phyloP scores from a whole-genome alignment of 129 eudicot species.

The Dittrichia graveolens region DNA sequence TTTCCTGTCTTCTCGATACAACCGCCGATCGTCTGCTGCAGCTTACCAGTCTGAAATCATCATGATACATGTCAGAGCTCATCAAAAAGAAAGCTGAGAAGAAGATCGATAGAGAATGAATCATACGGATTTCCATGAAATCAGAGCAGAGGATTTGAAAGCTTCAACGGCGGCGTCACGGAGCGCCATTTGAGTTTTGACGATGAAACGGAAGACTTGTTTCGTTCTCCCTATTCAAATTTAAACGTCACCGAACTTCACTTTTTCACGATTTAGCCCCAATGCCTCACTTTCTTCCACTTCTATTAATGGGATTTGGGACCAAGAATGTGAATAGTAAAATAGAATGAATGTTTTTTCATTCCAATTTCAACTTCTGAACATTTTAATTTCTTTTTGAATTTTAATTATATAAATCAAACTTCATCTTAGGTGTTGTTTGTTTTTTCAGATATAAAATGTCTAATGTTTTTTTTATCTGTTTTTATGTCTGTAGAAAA shows the following conservation, averaged over 20 bases:
- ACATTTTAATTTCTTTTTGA: too few species aligned
- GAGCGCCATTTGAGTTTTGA: conserved; percentile 28
- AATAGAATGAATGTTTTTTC: too few species aligned
- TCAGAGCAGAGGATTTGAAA: conserved; percentile 46
- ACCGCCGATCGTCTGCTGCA: conserved; percentile 70
- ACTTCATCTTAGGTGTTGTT: too few species aligned
- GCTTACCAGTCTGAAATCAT: conserved; percentile 65
- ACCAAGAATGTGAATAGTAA: neutral
- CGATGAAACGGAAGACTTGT: neutral
- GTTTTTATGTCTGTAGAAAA: too few species aligned
- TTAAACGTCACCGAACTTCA: neutral
- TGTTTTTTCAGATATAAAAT: too few species aligned
- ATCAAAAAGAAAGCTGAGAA: neutral
- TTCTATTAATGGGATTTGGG: neutral
- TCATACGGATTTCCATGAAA: conserved; percentile 62
- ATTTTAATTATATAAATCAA: too few species aligned
- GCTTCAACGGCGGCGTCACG: conserved; percentile 44
- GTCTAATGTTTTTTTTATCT: too few species aligned
- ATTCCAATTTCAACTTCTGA: too few species aligned
- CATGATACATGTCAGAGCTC: neutral
- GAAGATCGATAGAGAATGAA: conserved; percentile 11
- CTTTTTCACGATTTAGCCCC: conserved; percentile 4
- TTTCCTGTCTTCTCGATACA: conserved; percentile 65
- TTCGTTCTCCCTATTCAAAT: neutral
- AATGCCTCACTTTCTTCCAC: neutral